Base-by-base conservation (phyloP, 106 monocot genomes). In the Iris macrosiphon region DNA sequence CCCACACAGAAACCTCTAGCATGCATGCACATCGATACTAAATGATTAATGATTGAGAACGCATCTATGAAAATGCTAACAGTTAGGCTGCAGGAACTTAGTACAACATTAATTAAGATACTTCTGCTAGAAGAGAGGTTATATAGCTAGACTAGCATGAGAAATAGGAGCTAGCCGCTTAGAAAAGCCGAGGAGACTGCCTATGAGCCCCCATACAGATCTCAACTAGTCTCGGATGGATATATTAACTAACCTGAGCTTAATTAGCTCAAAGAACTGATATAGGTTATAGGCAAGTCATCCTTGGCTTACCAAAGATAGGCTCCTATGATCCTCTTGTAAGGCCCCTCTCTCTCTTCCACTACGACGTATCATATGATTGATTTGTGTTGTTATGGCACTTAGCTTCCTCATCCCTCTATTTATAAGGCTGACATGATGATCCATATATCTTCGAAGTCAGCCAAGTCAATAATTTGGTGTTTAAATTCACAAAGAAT, bases 221-320 rank as follows among this genome's bases (percentile, higher is more conserved):
- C n/a, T n/a, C n/a, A n/a, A n/a, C n/a, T n/a, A n/a, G n/a, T n/a
- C n/a, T n/a, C n/a, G n/a, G n/a, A n/a, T n/a, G n/a, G n/a, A n/a
- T n/a, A n/a, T n/a, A n/a, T n/a, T n/a, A n/a, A n/a, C n/a, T n/a
- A n/a, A n/a, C n/a, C n/a, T n/a, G n/a, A n/a, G n/a, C n/a, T n/a
- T n/a, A n/a, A n/a, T n/a, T n/a, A n/a, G 6, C 49, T 27, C 17
- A 13, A 49, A 15, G n/a, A 29, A 27, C 26, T 11, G 25, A 49
- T 0, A 23, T 4, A 23, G 12, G 49, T 6, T 4, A 49, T 4
- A 13, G 49, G 49, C 49, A 49, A 49, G 49, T 49, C 49, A 49
- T 49, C 49, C 49, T 29, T 49, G 49, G 49, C 49, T n/a, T 49
- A 49, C 13, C 49, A 49, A 49, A 49, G 49, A 49, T 29, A 29